Conservation (phyloP, 1,284 basidiomycete genomes). For the Sanghuangporus weigelae region DNA sequence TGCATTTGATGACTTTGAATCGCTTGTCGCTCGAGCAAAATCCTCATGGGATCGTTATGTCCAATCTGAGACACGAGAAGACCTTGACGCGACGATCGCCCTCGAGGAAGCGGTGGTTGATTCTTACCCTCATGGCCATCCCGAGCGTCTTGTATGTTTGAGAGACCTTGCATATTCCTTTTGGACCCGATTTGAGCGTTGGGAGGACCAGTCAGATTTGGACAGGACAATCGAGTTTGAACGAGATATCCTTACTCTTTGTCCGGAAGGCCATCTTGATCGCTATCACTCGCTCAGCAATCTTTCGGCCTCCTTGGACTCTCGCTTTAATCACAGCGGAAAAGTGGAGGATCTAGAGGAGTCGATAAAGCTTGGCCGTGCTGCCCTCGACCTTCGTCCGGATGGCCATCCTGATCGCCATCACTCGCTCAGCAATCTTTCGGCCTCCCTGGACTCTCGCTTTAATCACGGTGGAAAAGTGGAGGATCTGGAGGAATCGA, state of each 20-base stretch:
- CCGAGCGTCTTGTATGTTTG: too few relatives aligned
- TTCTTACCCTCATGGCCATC: too few relatives aligned
- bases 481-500: not conserved
- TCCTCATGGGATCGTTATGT: not conserved
- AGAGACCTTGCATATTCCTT: not conserved
- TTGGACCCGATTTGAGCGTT: not conserved
- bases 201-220: not conserved
- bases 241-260: not conserved
- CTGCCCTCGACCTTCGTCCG: not conserved
- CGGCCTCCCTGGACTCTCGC: not conserved
- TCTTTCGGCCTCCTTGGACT: not conserved
- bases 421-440: not conserved
- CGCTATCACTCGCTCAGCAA: not conserved
- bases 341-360: not conserved
- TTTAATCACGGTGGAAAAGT: not conserved
- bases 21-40: too few relatives aligned
- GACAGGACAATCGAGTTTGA: not conserved
- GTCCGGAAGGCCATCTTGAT: not conserved
- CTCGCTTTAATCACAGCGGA: not conserved
- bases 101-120: not conserved
- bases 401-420: not conserved
- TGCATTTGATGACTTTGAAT: too few relatives aligned
- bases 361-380: not conserved
- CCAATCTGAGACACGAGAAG: not conserved
- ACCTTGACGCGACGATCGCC: not conserved